A percentile compares a stretch with the other conserved stretches of the same genome.
These are phyloP conservation scores for Quercus berberidifolia DNA, from an alignment of 306 rosid genomes.

Conservation along the genomic window DNA sequence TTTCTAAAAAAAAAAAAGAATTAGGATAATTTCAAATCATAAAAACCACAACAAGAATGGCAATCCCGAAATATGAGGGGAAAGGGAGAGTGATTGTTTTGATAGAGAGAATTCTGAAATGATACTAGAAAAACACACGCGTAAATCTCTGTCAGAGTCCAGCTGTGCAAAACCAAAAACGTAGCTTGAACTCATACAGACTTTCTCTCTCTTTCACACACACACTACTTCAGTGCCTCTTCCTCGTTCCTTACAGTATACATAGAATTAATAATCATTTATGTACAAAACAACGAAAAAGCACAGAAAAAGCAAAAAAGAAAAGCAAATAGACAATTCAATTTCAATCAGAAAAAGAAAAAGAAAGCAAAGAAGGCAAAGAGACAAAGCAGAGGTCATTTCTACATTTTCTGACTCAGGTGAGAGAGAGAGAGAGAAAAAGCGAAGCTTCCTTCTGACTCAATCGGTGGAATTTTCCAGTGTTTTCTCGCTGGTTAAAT, in stretches of 20 bases:
- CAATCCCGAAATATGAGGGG: conserved; percentile 15
- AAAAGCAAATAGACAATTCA: conserved; percentile 23
- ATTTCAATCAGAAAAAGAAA: no score
- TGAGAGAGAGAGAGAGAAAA: background rate
- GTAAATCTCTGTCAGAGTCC: conserved; percentile 23
- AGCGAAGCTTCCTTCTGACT: conserved; percentile 31
- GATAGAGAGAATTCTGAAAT: background rate
- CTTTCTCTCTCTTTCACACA: background rate
- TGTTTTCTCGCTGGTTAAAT: conserved; percentile 10
- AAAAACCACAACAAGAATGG: background rate
- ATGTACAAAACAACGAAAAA: conserved; percentile 17
- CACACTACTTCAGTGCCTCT: background rate
- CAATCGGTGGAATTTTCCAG: conserved; percentile 10
- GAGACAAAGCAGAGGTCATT: conserved; percentile 24
- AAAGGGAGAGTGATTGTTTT: conserved; percentile 10
- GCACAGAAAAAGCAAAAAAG: background rate
- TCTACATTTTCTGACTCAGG: conserved; percentile 17
- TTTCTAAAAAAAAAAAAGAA: background rate
- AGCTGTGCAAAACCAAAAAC: conserved; percentile 31
- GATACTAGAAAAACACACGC: conserved; percentile 16
- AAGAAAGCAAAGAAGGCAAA: conserved; percentile 13
- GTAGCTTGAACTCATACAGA: conserved; percentile 41
- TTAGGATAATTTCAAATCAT: no score
- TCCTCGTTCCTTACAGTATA: background rate
- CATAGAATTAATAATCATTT: background rate